Evolutionary conservation across 1,139 yeast genomes (phyloP).

Genomic region (Saccharomycopsis phalli): DNA sequence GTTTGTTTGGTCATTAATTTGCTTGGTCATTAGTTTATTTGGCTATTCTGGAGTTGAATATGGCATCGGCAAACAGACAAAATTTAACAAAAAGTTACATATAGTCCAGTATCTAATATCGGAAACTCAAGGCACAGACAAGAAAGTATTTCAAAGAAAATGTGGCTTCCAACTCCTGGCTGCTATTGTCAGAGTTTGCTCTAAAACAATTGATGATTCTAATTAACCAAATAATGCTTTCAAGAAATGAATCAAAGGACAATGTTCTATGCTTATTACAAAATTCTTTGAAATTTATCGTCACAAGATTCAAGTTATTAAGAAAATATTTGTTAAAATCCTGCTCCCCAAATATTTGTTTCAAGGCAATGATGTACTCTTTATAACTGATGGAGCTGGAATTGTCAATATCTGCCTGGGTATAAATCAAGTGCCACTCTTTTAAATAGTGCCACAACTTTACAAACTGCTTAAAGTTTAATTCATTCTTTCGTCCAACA

Average conservation of each 20-base stretch:
- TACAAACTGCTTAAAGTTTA: slow-evolving; percentile 11
- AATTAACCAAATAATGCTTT: slow-evolving; percentile 15
- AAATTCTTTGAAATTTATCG: slow-evolving; percentile 11
- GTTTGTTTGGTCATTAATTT: no score
- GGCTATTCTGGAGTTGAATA: no score
- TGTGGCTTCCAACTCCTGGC: neutral
- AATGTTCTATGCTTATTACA: slow-evolving; percentile 2
- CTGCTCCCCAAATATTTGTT: slow-evolving; percentile 14
- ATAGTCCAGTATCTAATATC: no score
- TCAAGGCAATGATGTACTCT: slow-evolving; percentile 10
- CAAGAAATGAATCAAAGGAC: slow-evolving; percentile 14
- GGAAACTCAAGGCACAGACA: neutral
- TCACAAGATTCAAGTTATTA: slow-evolving; percentile 7
- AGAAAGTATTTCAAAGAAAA: neutral
- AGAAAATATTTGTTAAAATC: slow-evolving; percentile 8
- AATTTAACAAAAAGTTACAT: no score
- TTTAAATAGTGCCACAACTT: slow-evolving; percentile 11
- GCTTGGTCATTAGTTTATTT: no score
- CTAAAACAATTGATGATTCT: slow-evolving; percentile 5
- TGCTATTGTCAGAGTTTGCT: neutral
- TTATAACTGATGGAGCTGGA: slow-evolving; percentile 10
- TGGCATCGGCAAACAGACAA: no score
- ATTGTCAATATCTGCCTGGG: slow-evolving; percentile 5
- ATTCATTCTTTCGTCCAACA: neutral
- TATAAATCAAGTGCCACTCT: slow-evolving; percentile 8